phyloP scores from a whole-genome alignment of 2,329 filamentous ascomycete species.

The Pseudogymnoascus sp. region DNA sequence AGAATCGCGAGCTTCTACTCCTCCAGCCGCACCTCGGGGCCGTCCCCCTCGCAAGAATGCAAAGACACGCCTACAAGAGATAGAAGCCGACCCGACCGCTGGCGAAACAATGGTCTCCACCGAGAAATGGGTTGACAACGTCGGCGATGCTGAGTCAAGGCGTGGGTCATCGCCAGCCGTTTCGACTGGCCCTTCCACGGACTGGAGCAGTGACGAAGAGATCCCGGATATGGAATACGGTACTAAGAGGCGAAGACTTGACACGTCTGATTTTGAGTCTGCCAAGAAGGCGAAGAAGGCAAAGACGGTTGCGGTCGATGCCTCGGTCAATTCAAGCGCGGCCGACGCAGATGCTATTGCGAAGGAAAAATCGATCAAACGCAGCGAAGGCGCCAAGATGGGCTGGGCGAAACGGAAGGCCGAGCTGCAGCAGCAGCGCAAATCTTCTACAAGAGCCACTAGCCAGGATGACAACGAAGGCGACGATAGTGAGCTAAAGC shows the following conservation, averaged over 20 bases:
- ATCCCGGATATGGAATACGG: not conserved
- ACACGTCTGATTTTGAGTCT: not conserved
- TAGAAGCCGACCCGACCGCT: slow-evolving; percentile 5
- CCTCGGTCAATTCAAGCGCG: not conserved
- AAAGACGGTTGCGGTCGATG: not conserved
- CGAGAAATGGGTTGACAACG: slow-evolving; percentile 3
- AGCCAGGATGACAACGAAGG: not conserved
- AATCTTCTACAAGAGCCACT: not conserved
- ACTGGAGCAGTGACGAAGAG: slow-evolving; percentile 3
- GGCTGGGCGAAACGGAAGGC: slow-evolving; percentile 9
- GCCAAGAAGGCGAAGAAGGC: slow-evolving; percentile 1
- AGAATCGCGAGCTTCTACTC: slow-evolving; percentile 20
- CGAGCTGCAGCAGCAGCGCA: not conserved
- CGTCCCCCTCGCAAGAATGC: slow-evolving; percentile 3
- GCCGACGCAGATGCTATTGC: not conserved
- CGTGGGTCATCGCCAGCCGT: not conserved
- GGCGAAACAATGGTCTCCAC: slow-evolving; percentile 9
- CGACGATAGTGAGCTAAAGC: not conserved
- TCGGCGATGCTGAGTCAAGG: not conserved
- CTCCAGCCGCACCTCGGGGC: slow-evolving; percentile 15
- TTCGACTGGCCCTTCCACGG: not conserved
- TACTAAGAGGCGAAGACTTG: not conserved
- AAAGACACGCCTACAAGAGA: slow-evolving; percentile 4
- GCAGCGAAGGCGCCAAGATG: slow-evolving; percentile 3
- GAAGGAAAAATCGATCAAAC: slow-evolving; percentile 4